Evolutionary conservation across 2,329 filamentous ascomycete species (phyloP), one percentile per base, ranked within the genome.

Genomic region (Leptographium procerum): DNA sequence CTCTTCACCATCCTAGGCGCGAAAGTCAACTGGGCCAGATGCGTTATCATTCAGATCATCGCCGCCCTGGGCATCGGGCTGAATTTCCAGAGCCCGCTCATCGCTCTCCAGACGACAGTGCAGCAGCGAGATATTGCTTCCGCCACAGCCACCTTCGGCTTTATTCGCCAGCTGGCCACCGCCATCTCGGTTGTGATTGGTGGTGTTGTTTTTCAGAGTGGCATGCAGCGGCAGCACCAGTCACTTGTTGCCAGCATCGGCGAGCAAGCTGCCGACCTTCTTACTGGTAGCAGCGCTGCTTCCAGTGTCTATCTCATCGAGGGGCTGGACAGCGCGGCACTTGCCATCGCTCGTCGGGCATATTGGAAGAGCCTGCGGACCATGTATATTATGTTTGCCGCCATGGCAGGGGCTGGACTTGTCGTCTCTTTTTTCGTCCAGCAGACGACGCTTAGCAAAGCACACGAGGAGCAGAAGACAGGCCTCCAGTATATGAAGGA

Each of bases 61-160:
- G 75, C 74, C 5, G 83, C 83, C n/a, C 65, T 82, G 6, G 84
- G 84, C 28, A 76, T 83, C 7, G 84, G 84, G 0, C 79, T 82
- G 43, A 82, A 83, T 66, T 84, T 86, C 68, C 83, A 86, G 66
- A 71, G 80, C 0, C 83, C 83, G 0, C 72, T 87, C 28, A 78
- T 87, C 43, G 80, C 82, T 0, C 75, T 89, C 6, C 86, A 89
- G 64, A 77, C 81, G 3, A 79, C 78, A 14, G 81, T 88, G 45
- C 73, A 76, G 19, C 78, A 77, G 8, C 70, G 75, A 13, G 84
- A 88, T 59, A 81, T 86, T 56, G 83, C 83, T 2, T 78, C 81
- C 2, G 84, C 82, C 16, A 86, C 83, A 0, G 78, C 81, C 0
- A 83, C 82, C 2, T 84, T 84, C 65, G 73, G 75, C 13, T 86